Evolutionary conservation across 73 alveolate species (phyloP).

Genomic region (Tetrahymena elliotti): DNA sequence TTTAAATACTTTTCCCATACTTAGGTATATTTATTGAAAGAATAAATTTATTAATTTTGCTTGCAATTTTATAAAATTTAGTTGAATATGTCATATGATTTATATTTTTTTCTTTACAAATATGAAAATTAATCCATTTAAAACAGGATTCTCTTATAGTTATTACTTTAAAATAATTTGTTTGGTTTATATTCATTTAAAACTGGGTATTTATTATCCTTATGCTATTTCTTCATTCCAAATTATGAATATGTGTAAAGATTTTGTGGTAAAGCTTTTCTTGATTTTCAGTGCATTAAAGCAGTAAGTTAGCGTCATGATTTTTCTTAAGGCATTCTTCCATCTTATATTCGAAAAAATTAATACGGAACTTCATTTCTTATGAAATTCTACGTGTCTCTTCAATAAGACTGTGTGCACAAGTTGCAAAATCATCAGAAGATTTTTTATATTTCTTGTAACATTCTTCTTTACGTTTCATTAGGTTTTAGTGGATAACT

Average conservation of each 20-base stretch:
- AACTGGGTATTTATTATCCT: too few species aligned
- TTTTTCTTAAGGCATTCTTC: not conserved
- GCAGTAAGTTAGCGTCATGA: not conserved
- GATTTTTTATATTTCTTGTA: not conserved
- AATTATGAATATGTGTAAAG: not conserved
- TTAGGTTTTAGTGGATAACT: not conserved
- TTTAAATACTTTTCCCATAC: too few species aligned
- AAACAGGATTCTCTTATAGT: not conserved
- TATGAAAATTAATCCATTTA: not conserved
- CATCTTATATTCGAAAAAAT: not conserved
- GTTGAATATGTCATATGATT: not conserved
- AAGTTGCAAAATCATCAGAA: not conserved
- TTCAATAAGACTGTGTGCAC: not conserved
- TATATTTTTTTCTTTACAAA: too few species aligned
- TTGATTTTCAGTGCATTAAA: not conserved
- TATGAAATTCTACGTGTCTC: not conserved
- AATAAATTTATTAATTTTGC: too few species aligned
- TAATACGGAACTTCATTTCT: not conserved
- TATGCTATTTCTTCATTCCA: not conserved
- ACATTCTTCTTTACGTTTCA: not conserved
- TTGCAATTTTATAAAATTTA: too few species aligned
- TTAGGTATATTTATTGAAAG: not conserved
- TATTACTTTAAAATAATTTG: not conserved
- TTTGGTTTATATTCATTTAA: not conserved
- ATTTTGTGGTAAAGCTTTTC: not conserved